A percentile compares a stretch with the other conserved stretches of the same genome.
phyloP scores from a whole-genome alignment of 1,284 basidiomycete species.

The Erythrobasidium hasegawianum region DNA sequence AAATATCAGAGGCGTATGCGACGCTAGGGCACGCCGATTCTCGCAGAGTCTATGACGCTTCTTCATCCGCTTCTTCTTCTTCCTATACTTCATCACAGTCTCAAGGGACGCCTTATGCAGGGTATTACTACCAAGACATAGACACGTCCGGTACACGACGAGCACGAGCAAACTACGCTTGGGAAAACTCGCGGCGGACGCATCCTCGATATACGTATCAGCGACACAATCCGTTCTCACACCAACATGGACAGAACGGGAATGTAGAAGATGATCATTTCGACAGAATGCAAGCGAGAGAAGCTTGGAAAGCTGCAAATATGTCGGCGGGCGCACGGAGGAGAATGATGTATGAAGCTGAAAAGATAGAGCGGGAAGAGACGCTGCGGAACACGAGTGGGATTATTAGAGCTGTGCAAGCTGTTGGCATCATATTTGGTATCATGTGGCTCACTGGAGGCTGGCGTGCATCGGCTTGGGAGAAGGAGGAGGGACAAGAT shows the following conservation, averaged over 20 bases:
- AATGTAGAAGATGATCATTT: constrained; percentile 17
- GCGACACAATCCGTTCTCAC: constrained; percentile 18
- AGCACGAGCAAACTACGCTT: constrained; percentile 31
- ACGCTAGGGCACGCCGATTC: constrained; percentile 30
- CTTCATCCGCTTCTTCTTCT: not conserved
- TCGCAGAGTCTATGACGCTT: constrained; percentile 28
- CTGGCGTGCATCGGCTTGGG: constrained; percentile 15
- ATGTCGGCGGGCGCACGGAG: constrained; percentile 32
- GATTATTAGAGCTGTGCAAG: constrained; percentile 15
- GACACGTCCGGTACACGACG: not conserved
- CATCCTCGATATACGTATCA: constrained; percentile 14
- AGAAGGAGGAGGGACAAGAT: not conserved
- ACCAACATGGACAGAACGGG: constrained; percentile 1
- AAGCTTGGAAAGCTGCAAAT: constrained; percentile 20
- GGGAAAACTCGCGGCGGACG: constrained; percentile 23
- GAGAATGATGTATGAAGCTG: constrained; percentile 8
- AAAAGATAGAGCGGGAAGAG: constrained; percentile 26
- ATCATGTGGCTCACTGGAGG: constrained; percentile 16
- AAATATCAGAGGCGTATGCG: constrained; percentile 33
- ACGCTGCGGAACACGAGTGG: constrained; percentile 21
- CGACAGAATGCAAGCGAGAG: constrained; percentile 30
- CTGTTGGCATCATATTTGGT: constrained; percentile 16
- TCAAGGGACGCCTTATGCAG: not conserved
- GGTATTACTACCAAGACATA: not conserved
- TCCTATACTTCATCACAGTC: not conserved